Percentiles rank a stretch among this genome's conserved stretches.
Conservation (phyloP, 495 filamentous ascomycete genomes). For the Thozetella sp. region DNA sequence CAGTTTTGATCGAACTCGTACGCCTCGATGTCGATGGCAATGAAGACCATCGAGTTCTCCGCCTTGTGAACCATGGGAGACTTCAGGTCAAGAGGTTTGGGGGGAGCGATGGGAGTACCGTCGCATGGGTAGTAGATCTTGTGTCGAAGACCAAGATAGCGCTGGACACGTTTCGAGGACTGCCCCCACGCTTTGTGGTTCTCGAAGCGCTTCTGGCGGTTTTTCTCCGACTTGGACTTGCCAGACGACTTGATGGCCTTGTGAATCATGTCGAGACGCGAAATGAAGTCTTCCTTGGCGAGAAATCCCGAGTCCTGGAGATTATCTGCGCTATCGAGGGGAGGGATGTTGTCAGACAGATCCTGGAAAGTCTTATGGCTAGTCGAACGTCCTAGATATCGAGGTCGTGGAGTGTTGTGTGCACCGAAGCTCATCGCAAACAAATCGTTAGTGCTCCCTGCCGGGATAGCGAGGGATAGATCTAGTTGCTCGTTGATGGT, state of each 20-base stretch:
- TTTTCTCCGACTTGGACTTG: constrained; percentile 39
- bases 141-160: constrained; percentile 67
- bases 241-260: constrained; percentile 15
- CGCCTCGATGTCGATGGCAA: constrained; percentile 81
- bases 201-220: constrained; percentile 38
- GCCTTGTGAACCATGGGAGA: constrained; percentile 40
- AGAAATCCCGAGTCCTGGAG: constrained; percentile 9
- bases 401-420: constrained; percentile 59
- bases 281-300: constrained; percentile 13
- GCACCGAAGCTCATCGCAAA: constrained; percentile 61
- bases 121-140: neutral
- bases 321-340: constrained; percentile 14
- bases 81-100: constrained; percentile 12
- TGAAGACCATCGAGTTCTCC: constrained; percentile 61
- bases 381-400: constrained; percentile 60
- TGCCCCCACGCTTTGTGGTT: constrained; percentile 47
- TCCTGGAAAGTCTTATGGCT: constrained; percentile 27
- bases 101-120: neutral
- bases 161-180: constrained; percentile 61
- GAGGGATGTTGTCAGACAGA: constrained; percentile 27
- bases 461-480: constrained; percentile 50
- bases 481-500: constrained; percentile 58
- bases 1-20: constrained; percentile 64
- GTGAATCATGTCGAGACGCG: constrained; percentile 12
- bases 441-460: constrained; percentile 36